Conservation (phyloP, 495 filamentous ascomycete species). For the Lentithecium fluviatile region DNA sequence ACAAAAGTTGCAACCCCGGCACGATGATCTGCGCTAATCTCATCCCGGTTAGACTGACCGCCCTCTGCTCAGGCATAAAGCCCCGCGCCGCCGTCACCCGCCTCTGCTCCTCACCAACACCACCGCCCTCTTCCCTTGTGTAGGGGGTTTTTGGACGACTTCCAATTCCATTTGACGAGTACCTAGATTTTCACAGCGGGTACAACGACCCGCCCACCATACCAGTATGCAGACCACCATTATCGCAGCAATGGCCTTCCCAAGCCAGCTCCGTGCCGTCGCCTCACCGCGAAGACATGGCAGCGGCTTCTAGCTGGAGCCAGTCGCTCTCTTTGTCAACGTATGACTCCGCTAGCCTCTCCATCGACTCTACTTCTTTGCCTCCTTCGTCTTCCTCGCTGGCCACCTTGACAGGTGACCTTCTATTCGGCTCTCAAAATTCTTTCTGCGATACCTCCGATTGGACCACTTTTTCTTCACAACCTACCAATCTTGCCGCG, state of each 20-base stretch:
- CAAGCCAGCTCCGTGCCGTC: neutral
- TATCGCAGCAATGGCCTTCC: neutral
- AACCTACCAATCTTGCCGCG: slow-evolving; percentile 1
- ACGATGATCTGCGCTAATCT: neutral
- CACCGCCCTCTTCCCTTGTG: slow-evolving; percentile 16
- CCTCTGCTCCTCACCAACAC: slow-evolving; percentile 14
- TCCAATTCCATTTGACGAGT: slow-evolving; percentile 29
- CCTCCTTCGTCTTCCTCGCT: slow-evolving; percentile 15
- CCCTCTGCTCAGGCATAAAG: slow-evolving; percentile 6
- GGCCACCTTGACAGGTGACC: slow-evolving; percentile 6
- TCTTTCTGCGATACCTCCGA: slow-evolving; percentile 3
- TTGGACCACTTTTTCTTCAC: slow-evolving; percentile 15
- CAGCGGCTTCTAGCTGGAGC: slow-evolving; percentile 12
- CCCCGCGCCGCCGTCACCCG: neutral
- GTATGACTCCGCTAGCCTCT: neutral
- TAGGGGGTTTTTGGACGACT: slow-evolving; percentile 14
- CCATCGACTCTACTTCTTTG: slow-evolving; percentile 1
- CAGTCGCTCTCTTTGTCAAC: slow-evolving; percentile 18
- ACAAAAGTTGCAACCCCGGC: neutral
- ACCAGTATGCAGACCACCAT: slow-evolving; percentile 13
- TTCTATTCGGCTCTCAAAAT: slow-evolving; percentile 1
- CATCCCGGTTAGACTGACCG: neutral
- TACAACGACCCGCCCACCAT: slow-evolving; percentile 11
- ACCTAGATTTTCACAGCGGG: slow-evolving; percentile 26
- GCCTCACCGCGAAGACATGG: slow-evolving; percentile 23